phyloP scores from a whole-genome alignment of 2,329 filamentous ascomycete genomes.

The Penicillium sp. region DNA sequence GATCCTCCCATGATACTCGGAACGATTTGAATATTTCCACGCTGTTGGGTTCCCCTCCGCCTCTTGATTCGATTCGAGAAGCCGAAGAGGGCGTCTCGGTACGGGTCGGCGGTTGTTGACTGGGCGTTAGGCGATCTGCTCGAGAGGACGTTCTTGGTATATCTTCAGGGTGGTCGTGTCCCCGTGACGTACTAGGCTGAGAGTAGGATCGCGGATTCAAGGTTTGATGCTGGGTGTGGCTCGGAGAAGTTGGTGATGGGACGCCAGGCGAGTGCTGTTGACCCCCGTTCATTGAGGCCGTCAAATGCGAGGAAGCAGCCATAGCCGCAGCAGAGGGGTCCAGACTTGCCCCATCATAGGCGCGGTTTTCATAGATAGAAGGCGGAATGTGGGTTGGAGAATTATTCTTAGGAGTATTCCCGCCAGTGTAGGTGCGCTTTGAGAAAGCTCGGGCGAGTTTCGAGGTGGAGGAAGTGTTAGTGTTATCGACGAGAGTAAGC shows the following conservation, averaged over 20 bases:
- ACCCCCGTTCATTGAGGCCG: constrained; percentile 67
- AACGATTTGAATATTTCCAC: constrained; percentile 99
- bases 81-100: constrained; percentile 36
- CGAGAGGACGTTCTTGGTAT: constrained; percentile 32
- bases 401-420: constrained; percentile 72
- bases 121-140: constrained; percentile 38
- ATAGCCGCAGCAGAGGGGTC: constrained; percentile 72
- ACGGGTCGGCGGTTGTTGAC: constrained; percentile 35
- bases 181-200: constrained; percentile 35
- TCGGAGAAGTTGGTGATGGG: constrained; percentile 51
- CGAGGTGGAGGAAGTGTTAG: constrained; percentile 58
- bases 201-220: constrained; percentile 50
- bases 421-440: constrained; percentile 71
- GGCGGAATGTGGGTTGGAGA: constrained; percentile 73
- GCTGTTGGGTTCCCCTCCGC: constrained; percentile 41
- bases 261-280: constrained; percentile 57
- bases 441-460: constrained; percentile 72
- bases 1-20: constrained; percentile 96
- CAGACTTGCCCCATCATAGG: constrained; percentile 57
- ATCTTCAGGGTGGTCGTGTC: constrained; percentile 47
- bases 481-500: constrained; percentile 39
- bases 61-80: constrained; percentile 35
- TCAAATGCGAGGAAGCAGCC: constrained; percentile 71
- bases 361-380: constrained; percentile 69
- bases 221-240: constrained; percentile 44